phyloP scores from a whole-genome alignment of 176 grass and related monocot genomes.

The Thalia dealbata region DNA sequence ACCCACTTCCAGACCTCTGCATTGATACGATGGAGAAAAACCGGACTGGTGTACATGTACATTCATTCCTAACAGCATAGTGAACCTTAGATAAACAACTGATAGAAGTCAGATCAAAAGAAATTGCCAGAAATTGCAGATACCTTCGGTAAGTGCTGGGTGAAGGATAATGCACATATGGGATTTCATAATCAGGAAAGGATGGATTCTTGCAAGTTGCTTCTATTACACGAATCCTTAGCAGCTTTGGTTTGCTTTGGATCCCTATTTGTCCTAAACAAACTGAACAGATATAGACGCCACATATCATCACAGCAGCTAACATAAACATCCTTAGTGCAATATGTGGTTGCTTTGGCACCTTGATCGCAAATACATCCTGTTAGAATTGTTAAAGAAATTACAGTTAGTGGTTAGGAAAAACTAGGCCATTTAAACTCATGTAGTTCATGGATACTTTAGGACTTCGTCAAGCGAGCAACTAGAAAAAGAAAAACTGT shows the following conservation, averaged over 20 bases:
- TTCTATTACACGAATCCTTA: conserved; percentile 46
- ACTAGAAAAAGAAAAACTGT: background rate
- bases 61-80: conserved; percentile 52
- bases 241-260: conserved; percentile 40
- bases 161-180: conserved; percentile 62
- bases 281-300: conserved; percentile 62
- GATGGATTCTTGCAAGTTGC: conserved; percentile 35
- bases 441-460: background rate
- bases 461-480: background rate
- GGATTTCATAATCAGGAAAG: conserved; percentile 29
- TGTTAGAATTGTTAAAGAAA: conserved; percentile 29
- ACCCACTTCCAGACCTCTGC: conserved; percentile 93
- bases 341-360: conserved; percentile 54
- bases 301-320: conserved; percentile 50
- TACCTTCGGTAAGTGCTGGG: conserved; percentile 65
- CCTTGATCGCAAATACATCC: conserved; percentile 43
- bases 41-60: conserved; percentile 67
- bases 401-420: background rate
- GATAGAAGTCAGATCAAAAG: background rate
- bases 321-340: conserved; percentile 60
- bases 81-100: background rate
- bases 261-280: conserved; percentile 62
- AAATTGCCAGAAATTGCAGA: background rate
- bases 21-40: conserved; percentile 94
- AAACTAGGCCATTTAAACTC: background rate